Evolutionary conservation across 768 basidiomycete species (phyloP), one percentile per base, ranked within the genome.

Genomic region (Vararia minispora): DNA sequence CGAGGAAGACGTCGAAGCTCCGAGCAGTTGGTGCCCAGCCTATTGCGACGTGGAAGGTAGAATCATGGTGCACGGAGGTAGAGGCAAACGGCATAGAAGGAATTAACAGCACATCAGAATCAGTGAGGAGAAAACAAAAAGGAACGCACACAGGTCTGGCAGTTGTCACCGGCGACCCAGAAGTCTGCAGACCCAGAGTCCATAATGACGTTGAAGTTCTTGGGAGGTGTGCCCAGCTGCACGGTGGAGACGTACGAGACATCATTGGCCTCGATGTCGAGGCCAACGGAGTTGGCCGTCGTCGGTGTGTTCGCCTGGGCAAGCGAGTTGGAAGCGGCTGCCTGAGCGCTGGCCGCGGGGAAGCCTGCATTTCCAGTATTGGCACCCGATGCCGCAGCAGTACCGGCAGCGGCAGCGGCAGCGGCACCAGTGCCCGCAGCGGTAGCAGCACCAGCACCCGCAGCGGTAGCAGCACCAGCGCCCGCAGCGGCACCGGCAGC

Each of bases 1-100:
- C 9, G 77, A 62, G 41, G 71, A 71, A 5, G 81, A 84, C 13
- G 68, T 65, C 46, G 68, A 52, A 1, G 69, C 3, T 8, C 85
- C 81, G 24, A 90, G 70, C 59, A 77, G 74, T 9, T 61, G 64
- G 57, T 86, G 85, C 39, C 72, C 65, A 21, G 80, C 79, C 72
- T 71, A 35, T 17, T 13, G 18, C 18, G 21, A 42, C 12, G 14
- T 5, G 6, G n/a, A 34, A 18, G 25, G 40, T 32, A 24, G 33
- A n/a, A 37, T 12, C 18, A 38, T 29, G 21, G 30, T 21, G 33
- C n/a, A n/a, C n/a, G n/a, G n/a, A n/a, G n/a, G n/a, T n/a, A n/a
- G n/a, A n/a, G n/a, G n/a, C n/a, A n/a, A n/a, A n/a, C n/a, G n/a
- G n/a, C n/a, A n/a, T n/a, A n/a, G n/a, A n/a, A n/a, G n/a, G n/a